Evolutionary conservation across 2,329 filamentous ascomycete species (phyloP), one percentile per base, ranked within the genome.

Genomic region (Dactylonectria macrodidyma): DNA sequence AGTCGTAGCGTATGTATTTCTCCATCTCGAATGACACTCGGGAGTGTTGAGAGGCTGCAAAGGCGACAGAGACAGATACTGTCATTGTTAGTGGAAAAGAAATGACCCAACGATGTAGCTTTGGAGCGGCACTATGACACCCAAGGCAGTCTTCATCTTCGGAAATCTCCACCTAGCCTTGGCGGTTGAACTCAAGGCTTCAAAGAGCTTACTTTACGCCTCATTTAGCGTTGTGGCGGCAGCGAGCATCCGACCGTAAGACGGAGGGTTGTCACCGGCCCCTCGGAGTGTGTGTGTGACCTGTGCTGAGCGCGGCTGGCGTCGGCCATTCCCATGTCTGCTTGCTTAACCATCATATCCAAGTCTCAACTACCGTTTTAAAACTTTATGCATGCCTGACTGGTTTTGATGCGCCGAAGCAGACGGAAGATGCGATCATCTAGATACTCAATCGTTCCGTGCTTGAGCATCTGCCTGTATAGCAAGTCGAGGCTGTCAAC

Each of bases 321-420:
- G 38, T 65, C 62, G 62, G 62, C 56, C 38, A 33, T 24, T 19
- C 22, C 44, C 26, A 54, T 51, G 34, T 44, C 47, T 55, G 33
- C 7, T 34, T 10, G 52, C 57, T 63, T 16, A 48, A 59, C 51
- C 47, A 56, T 38, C 38, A 57, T 50, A 4, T 30, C 26, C 26
- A 30, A 30, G 26, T 30, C 26, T 30, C 26, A 30, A 30, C 26
- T 7, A 2, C 26, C 7, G 26, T 30, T 30, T 30, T 26, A 34
- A 50, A 48, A 59, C 50, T 19, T 55, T 48, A 54, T 65, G 62
- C 62, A 65, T 50, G 47, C 34, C 54, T 64, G 50, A 52, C 24
- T 44, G 61, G 50, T 34, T 34, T 55, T 14, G 24, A 11, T 33
- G 7, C 26, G 26, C 7, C 7, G 26, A 5, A 4, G 7, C 7